Evolutionary conservation across 2,329 filamentous ascomycete genomes (phyloP).

Genomic region (Penicillium janthinellum): DNA sequence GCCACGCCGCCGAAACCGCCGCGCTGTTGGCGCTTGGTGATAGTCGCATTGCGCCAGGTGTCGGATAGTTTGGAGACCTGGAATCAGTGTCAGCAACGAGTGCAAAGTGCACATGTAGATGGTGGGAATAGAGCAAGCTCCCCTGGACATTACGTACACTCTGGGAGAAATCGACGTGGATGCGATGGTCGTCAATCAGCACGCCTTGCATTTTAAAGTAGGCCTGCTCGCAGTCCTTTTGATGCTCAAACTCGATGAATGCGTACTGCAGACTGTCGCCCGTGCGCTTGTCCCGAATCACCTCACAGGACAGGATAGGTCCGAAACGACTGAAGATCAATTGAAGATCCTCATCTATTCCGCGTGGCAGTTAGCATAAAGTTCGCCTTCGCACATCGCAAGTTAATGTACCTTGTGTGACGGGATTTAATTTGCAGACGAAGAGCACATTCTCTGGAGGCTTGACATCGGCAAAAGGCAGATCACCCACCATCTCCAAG

Average conservation of each 20-base stretch:
- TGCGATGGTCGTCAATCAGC: slow-evolving; percentile 93
- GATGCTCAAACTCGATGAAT: slow-evolving; percentile 95
- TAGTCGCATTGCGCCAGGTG: slow-evolving; percentile 83
- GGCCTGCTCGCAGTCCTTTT: slow-evolving; percentile 87
- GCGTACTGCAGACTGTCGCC: slow-evolving; percentile 96
- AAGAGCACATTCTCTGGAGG: slow-evolving; percentile 97
- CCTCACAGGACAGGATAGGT: slow-evolving; percentile 91
- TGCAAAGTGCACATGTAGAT: too few relatives aligned
- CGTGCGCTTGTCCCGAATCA: slow-evolving; percentile 90
- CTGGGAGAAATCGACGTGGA: slow-evolving; percentile 98
- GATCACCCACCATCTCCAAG: slow-evolving; percentile 94
- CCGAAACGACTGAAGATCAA: slow-evolving; percentile 97
- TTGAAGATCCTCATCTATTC: slow-evolving; percentile 79
- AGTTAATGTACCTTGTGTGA: slow-evolving; percentile 66
- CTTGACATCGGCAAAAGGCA: slow-evolving; percentile 96
- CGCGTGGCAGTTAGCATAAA: neutral
- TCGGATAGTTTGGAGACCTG: slow-evolving; percentile 76
- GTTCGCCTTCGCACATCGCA: neutral
- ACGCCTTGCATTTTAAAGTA: slow-evolving; percentile 99
- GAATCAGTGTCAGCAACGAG: slow-evolving; percentile 22
- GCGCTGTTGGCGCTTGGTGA: slow-evolving; percentile 69
- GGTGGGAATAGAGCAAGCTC: neutral
- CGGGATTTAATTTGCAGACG: slow-evolving; percentile 96
- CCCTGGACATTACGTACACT: slow-evolving; percentile 62
- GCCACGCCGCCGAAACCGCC: slow-evolving; percentile 91